phyloP scores from a whole-genome alignment of 1,284 basidiomycete genomes.

The Ceratorhiza oryzae-sativae region DNA sequence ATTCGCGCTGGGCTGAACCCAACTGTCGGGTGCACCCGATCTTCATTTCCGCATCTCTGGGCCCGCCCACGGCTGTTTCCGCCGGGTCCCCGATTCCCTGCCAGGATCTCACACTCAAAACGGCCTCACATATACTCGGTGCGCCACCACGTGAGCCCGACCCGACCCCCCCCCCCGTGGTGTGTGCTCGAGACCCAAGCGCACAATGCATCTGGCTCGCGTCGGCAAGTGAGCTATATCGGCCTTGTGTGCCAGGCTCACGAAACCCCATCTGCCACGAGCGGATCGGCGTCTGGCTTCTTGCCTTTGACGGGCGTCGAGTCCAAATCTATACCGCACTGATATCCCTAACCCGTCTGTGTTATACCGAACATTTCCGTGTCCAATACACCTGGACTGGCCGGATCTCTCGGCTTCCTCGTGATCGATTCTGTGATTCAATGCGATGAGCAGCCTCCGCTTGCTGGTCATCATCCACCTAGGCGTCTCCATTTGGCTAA shows the following conservation, averaged over 20 bases:
- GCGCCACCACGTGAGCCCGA: slow-evolving; percentile 4
- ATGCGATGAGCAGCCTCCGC: neutral
- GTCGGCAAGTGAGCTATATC: neutral
- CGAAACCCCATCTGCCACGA: no score
- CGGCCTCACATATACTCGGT: neutral
- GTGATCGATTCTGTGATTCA: neutral
- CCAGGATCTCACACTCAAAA: neutral
- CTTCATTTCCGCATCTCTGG: slow-evolving; percentile 23
- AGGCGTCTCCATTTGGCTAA: no score
- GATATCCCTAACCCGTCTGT: no score
- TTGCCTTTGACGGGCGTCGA: no score
- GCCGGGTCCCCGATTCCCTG: neutral
- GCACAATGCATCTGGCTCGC: neutral
- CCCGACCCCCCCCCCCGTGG: neutral
- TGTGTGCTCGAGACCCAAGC: neutral
- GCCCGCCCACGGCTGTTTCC: neutral
- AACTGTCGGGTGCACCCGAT: no score
- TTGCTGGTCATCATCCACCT: neutral
- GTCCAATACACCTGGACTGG: no score
- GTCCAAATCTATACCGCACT: no score
- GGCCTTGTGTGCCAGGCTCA: no score
- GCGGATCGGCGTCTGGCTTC: no score
- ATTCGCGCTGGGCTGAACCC: no score
- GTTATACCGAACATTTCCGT: no score
- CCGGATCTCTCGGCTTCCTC: no score